Base-by-base conservation (phyloP, 202 grass and related monocot genomes). In the Elaeis oleifera region DNA sequence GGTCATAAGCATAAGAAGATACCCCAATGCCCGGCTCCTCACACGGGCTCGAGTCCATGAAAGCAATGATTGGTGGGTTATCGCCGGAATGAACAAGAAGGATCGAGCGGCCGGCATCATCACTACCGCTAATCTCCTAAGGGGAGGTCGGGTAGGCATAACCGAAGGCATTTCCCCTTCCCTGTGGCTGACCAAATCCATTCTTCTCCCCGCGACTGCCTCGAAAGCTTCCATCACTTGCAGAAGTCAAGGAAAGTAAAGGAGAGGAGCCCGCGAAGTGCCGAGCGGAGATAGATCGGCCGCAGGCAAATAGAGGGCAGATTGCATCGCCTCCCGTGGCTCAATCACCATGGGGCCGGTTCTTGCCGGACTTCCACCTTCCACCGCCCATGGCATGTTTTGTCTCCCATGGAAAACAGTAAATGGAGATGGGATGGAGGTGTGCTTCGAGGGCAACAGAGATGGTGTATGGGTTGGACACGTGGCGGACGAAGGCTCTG, bases 1-100 rank as follows among this genome's bases (percentile, higher is more conserved):
- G 65, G 56, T 68, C 51, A 27, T 68, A 68, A 8, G 54, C 65
- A 52, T 68, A 68, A 2, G 51, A 56, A 56, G 52, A 52, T 7
- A 68, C 27, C 8, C 23, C 65, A 39, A 55, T 9, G 18, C 27
- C 25, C 5, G 27, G 51, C 9, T 68, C 8, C 51, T n/a, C 4
- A 15, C n/a, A 20, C 4, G 51, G 51, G 51, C 1, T 16, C 8
- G 65, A 27, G 54, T 68, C 65, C 11, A 68, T n/a, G 51, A 55
- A 68, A 21, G n/a, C 65, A 50, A 28, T 26, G 27, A 55, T 31
- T 8, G 52, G 51, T n/a, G 51, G 21, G 64, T 16, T 0, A 54
- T 31, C 6, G 3, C 5, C 11, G 49, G 50, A 67, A 51, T 8
- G 31, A 19, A n/a, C 16, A 11, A 67, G 16, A 32, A 55, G 3